phyloP scores from a whole-genome alignment of 768 basidiomycete species.

The Hygrocybe punicea region DNA sequence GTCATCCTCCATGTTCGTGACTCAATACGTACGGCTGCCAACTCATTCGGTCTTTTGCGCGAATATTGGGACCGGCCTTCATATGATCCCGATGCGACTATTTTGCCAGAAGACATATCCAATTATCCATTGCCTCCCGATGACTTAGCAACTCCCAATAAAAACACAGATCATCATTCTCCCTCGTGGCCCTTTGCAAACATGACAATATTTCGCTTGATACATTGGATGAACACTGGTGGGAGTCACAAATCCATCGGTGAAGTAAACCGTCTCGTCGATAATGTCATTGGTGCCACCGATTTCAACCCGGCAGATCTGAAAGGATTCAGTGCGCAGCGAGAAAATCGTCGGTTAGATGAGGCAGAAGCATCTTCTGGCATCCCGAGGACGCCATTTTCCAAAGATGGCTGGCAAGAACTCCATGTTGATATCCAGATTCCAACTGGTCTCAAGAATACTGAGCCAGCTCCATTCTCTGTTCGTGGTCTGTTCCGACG shows the following conservation, averaged over 20 bases:
- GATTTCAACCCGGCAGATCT: slow-evolving; percentile 17
- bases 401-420: slow-evolving; percentile 15
- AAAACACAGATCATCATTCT: no score
- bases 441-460: slow-evolving; percentile 12
- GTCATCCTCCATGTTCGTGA: slow-evolving; percentile 16
- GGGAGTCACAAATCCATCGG: slow-evolving; percentile 6
- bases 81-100: slow-evolving; percentile 8
- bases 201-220: slow-evolving; percentile 23
- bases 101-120: slow-evolving; percentile 8
- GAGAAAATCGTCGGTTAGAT: slow-evolving; percentile 17
- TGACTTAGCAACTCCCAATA: background rate
- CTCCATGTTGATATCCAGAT: slow-evolving; percentile 12
- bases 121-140: background rate
- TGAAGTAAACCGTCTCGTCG: slow-evolving; percentile 5
- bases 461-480: slow-evolving; percentile 14
- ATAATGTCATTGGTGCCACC: slow-evolving; percentile 16
- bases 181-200: slow-evolving; percentile 26
- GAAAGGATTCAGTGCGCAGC: slow-evolving; percentile 14
- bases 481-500: slow-evolving; percentile 29
- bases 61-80: slow-evolving; percentile 15
- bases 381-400: background rate
- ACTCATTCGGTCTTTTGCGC: slow-evolving; percentile 14
- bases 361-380: background rate
- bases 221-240: slow-evolving; percentile 14
- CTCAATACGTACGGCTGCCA: slow-evolving; percentile 12